Percentiles rank a stretch among this genome's conserved stretches.
These are phyloP conservation scores for Wickerhamiella sergipiensis DNA, from an alignment of 805 yeast species.

Conservation along the genomic window DNA sequence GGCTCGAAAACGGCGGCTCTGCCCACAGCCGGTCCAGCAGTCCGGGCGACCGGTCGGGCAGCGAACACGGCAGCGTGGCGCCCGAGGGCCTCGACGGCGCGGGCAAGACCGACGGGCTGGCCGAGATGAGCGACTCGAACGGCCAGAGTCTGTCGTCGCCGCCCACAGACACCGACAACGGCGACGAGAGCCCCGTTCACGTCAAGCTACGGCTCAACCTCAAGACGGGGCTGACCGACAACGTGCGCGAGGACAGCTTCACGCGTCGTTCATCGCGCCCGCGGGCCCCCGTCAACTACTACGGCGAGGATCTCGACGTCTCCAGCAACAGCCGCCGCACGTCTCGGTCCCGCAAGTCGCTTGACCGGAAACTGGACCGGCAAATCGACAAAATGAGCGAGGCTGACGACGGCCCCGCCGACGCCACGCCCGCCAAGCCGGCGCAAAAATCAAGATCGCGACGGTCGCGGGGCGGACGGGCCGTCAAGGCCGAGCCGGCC, in stretches of 20 bases:
- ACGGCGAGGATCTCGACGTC: neutral
- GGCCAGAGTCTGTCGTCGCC: neutral
- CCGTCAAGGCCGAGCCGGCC: neutral
- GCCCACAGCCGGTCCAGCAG: neutral
- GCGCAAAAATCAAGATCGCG: neutral
- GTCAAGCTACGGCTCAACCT: slow-evolving; percentile 13
- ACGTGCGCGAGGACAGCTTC: slow-evolving; percentile 10
- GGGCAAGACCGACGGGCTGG: neutral
- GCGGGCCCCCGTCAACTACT: neutral
- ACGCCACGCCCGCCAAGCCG: neutral
- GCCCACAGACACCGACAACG: neutral
- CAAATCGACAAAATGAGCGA: too few species aligned
- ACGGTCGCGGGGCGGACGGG: neutral
- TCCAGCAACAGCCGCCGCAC: neutral
- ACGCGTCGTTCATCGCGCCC: slow-evolving; percentile 3
- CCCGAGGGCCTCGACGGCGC: neutral
- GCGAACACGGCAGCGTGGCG: neutral
- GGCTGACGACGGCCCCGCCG: neutral
- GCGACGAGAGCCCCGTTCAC: neutral
- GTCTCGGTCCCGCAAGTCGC: neutral
- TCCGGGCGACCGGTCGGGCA: neutral
- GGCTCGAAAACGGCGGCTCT: slow-evolving; percentile 1
- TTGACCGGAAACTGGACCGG: neutral
- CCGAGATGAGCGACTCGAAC: neutral
- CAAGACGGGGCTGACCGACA: slow-evolving; percentile 14